Conservation (phyloP, 495 filamentous ascomycete genomes). For the Bacidia rubella region DNA sequence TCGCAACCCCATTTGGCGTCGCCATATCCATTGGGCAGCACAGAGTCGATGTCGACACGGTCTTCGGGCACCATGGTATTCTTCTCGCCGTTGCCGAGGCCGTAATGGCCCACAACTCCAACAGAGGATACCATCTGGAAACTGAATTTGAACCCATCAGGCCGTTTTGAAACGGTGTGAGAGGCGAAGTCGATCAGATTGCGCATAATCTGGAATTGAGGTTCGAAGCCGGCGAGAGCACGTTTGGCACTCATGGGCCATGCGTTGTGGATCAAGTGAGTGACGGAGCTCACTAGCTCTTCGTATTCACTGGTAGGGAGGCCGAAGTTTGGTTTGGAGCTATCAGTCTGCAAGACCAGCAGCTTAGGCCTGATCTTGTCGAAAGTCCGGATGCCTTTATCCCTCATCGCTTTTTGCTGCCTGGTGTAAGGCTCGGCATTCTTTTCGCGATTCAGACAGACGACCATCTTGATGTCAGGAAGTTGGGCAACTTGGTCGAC, state of each 20-base stretch:
- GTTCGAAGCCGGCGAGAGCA: slow-evolving; percentile 30
- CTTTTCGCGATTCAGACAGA: slow-evolving; percentile 36
- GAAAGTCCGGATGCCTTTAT: slow-evolving; percentile 24
- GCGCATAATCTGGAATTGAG: slow-evolving; percentile 35
- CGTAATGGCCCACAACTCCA: slow-evolving; percentile 32
- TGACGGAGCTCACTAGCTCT: slow-evolving; percentile 28
- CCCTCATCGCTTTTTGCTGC: slow-evolving; percentile 27
- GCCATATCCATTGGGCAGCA: slow-evolving; percentile 33
- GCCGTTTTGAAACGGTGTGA: slow-evolving; percentile 18
- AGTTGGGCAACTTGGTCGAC: slow-evolving; percentile 25
- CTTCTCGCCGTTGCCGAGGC: slow-evolving; percentile 15
- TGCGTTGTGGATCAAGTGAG: slow-evolving; percentile 44
- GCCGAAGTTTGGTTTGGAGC: slow-evolving; percentile 31
- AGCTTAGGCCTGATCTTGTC: slow-evolving; percentile 25
- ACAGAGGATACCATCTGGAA: slow-evolving; percentile 47
- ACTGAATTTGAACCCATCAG: slow-evolving; percentile 19
- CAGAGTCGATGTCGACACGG: slow-evolving; percentile 21
- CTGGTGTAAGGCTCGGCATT: slow-evolving; percentile 17
- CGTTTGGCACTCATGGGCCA: slow-evolving; percentile 42
- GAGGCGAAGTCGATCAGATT: slow-evolving; percentile 34
- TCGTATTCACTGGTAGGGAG: slow-evolving; percentile 29
- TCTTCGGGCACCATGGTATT: slow-evolving; percentile 25
- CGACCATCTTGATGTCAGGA: slow-evolving; percentile 23
- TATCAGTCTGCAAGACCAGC: slow-evolving; percentile 34
- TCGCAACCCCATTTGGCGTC: slow-evolving; percentile 38